These are phyloP conservation scores for Aristolochia californica DNA, from an alignment of 164 flowering plant species.

Conservation along the genomic window DNA sequence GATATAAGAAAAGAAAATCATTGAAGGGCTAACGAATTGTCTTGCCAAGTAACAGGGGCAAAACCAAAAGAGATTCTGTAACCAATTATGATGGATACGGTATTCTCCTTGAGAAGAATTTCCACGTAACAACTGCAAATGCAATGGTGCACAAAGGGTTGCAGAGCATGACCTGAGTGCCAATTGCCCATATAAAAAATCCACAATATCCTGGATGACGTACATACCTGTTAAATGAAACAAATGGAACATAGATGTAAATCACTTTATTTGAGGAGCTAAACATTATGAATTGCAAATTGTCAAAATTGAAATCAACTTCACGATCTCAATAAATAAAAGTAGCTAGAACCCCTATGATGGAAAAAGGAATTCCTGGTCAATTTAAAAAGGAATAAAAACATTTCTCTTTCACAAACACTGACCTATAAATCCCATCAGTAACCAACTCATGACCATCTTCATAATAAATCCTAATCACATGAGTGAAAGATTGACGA, in stretches of 20 bases:
- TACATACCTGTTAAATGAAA: conserved; percentile 17
- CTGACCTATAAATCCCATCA: conserved; percentile 52
- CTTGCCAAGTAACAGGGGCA: background rate
- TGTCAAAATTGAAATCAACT: too few relatives aligned
- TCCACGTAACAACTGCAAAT: conserved; percentile 66
- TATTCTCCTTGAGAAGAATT: conserved; percentile 60
- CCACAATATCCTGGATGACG: conserved; percentile 92
- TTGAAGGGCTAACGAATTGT: too few relatives aligned
- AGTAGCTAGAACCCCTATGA: background rate
- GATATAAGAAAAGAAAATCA: background rate
- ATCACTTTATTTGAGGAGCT: too few relatives aligned
- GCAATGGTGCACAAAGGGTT: conserved; percentile 70
- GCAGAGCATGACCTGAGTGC: conserved; percentile 82
- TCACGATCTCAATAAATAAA: too few relatives aligned
- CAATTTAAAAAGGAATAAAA: background rate
- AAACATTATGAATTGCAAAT: too few relatives aligned
- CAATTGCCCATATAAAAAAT: conserved; percentile 82
- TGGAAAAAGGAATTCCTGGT: background rate
- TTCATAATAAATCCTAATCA: conserved; percentile 44
- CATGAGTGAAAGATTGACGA: conserved; percentile 75
- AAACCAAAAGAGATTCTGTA: background rate
- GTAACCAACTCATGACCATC: conserved; percentile 66
- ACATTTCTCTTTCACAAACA: background rate
- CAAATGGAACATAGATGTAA: too few relatives aligned
- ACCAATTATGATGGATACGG: conserved; percentile 24